Percentiles rank a stretch among this genome's conserved stretches.
These are phyloP conservation scores for Ganoderma meredithae DNA, from an alignment of 1,284 basidiomycete genomes.

Conservation along the genomic window DNA sequence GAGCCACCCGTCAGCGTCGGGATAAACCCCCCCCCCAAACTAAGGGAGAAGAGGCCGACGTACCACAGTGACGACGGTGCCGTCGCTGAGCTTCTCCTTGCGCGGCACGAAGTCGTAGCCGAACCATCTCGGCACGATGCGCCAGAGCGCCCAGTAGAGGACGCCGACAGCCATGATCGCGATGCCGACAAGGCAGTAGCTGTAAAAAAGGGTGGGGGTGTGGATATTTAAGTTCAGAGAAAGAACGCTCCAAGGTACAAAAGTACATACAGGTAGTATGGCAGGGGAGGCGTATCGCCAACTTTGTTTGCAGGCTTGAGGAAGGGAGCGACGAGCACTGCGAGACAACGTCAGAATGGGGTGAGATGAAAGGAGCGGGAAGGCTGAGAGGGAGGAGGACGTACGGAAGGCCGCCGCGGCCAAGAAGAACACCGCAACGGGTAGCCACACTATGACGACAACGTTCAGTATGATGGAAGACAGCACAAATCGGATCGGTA, in stretches of 20 bases:
- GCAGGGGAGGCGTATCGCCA: slow-evolving; percentile 65
- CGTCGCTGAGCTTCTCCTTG: slow-evolving; percentile 59
- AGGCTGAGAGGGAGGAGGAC: slow-evolving; percentile 19
- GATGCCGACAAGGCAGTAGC: slow-evolving; percentile 65
- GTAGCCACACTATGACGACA: slow-evolving; percentile 57
- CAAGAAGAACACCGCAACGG: slow-evolving; percentile 62
- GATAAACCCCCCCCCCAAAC: background rate
- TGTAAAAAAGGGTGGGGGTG: no score
- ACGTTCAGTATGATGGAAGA: background rate
- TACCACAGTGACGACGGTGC: slow-evolving; percentile 63
- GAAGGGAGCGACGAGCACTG: slow-evolving; percentile 65
- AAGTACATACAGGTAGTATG: slow-evolving; percentile 63
- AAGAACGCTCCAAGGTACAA: no score
- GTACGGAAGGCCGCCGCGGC: slow-evolving; percentile 58
- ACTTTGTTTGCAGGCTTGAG: slow-evolving; percentile 58
- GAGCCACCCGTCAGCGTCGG: background rate
- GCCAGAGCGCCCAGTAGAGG: slow-evolving; percentile 64
- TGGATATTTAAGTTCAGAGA: no score
- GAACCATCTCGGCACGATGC: slow-evolving; percentile 56
- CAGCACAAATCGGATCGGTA: background rate
- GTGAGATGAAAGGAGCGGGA: no score
- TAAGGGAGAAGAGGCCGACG: slow-evolving; percentile 31
- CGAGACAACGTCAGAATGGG: background rate
- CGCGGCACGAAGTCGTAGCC: slow-evolving; percentile 55
- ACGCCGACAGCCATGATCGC: slow-evolving; percentile 54